phyloP scores from a whole-genome alignment of 192 early-diverging fungal genomes.

The Dissophora ornata region DNA sequence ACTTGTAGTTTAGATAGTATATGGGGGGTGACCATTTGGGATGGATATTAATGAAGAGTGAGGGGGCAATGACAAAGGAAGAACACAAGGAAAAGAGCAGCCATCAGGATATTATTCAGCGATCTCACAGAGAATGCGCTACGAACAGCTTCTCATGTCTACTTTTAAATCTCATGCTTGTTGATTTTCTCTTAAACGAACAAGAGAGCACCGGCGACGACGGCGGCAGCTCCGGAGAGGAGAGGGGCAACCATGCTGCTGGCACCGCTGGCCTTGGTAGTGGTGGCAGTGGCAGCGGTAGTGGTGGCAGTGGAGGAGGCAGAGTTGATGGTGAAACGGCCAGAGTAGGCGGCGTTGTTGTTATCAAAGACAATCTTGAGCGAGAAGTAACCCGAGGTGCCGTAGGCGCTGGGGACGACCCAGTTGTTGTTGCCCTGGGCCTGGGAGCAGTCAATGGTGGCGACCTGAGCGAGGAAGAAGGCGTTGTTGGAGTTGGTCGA shows the following conservation, averaged over 20 bases:
- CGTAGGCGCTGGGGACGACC: conserved; percentile 9
- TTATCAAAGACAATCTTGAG: conserved; percentile 5
- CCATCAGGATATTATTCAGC: neutral
- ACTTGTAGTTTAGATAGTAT: neutral
- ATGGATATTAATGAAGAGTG: conserved; percentile 5
- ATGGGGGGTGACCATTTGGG: neutral
- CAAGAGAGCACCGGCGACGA: conserved; percentile 23
- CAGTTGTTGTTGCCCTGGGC: conserved; percentile 20
- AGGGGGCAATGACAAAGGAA: neutral
- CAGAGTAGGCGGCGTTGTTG: conserved; percentile 23
- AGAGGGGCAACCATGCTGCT: conserved; percentile 8
- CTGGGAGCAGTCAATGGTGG: conserved; percentile 38
- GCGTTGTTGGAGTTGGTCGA: conserved; percentile 6
- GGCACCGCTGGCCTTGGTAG: neutral
- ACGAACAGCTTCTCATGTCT: neutral
- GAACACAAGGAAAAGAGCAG: neutral
- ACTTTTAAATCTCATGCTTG: neutral
- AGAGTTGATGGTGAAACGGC: conserved; percentile 24
- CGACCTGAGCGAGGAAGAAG: conserved; percentile 1
- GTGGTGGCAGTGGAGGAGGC: neutral
- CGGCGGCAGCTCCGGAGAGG: conserved; percentile 18
- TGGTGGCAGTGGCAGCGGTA: neutral
- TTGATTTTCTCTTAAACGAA: conserved; percentile 17
- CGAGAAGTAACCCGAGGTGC: conserved; percentile 6
- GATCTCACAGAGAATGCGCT: neutral